These are phyloP conservation scores for Tylopilus sp. DNA, from an alignment of 1,284 basidiomycete species.

Conservation along the genomic window DNA sequence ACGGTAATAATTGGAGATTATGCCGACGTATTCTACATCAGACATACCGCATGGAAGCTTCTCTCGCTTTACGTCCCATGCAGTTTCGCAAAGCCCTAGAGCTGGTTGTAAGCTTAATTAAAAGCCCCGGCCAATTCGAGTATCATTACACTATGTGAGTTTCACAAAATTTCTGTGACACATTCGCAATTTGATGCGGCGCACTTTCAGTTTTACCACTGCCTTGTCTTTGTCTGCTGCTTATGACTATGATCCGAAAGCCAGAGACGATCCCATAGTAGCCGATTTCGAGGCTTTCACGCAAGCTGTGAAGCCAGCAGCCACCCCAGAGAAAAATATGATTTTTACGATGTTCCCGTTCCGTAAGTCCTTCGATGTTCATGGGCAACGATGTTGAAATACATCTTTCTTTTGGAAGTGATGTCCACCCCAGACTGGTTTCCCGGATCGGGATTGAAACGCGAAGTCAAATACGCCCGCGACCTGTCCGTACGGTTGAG, in stretches of 20 bases:
- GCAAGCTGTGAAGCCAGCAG: slow-evolving; percentile 1
- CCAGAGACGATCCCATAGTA: slow-evolving; percentile 20
- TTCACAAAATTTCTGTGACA: not conserved
- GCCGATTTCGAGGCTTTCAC: not conserved
- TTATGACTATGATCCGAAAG: slow-evolving; percentile 26
- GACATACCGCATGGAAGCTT: slow-evolving; percentile 3
- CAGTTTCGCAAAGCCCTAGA: not conserved
- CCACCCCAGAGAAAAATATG: slow-evolving; percentile 6
- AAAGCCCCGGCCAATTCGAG: slow-evolving; percentile 14
- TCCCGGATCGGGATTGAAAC: slow-evolving; percentile 26
- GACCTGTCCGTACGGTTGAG: slow-evolving; percentile 3
- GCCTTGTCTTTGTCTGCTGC: slow-evolving; percentile 17
- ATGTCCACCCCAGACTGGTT: slow-evolving; percentile 29
- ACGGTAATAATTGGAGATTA: slow-evolving; percentile 21
- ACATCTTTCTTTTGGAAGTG: slow-evolving; percentile 10
- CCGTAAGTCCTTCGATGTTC: slow-evolving; percentile 9
- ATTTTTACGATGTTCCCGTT: slow-evolving; percentile 30
- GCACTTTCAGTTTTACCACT: slow-evolving; percentile 1
- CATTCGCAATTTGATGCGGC: too few species aligned
- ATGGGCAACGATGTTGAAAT: not conserved
- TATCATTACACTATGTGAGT: slow-evolving; percentile 15
- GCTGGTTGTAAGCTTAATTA: slow-evolving; percentile 13
- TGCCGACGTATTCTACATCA: slow-evolving; percentile 24
- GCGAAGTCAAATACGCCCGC: slow-evolving; percentile 12
- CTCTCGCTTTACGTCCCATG: too few species aligned